A percentile compares a stretch with the other conserved stretches of the same genome.
Conservation (phyloP, 2,329 filamentous ascomycete genomes). For the Beauveria sp. region DNA sequence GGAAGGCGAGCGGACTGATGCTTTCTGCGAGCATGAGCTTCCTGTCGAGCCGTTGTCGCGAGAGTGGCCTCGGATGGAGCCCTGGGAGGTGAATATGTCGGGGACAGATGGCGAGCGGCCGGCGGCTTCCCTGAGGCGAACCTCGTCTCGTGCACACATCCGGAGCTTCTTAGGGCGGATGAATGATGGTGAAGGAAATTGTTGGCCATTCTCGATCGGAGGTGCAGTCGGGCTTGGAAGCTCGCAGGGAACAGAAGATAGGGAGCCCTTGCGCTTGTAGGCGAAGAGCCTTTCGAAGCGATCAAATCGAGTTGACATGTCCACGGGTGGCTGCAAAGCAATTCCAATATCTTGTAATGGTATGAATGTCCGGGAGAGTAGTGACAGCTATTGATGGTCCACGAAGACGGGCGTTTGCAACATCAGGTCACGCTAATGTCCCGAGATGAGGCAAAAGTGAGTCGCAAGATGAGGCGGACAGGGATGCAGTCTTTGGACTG, state of each 20-base stretch:
- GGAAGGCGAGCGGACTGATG: constrained; percentile 21
- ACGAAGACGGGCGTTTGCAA: constrained; percentile 10
- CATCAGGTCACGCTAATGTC: background rate
- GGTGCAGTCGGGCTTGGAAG: constrained; percentile 17
- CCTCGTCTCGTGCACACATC: constrained; percentile 50
- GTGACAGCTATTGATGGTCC: background rate
- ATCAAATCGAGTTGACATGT: constrained; percentile 43
- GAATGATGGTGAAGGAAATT: constrained; percentile 46
- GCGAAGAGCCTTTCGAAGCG: constrained; percentile 46
- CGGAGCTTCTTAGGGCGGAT: constrained; percentile 46
- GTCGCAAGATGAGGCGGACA: background rate
- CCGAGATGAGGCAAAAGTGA: constrained; percentile 9
- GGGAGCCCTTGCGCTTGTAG: constrained; percentile 30
- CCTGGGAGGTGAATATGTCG: constrained; percentile 5
- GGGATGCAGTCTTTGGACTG: background rate
- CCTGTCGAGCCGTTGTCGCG: constrained; percentile 13
- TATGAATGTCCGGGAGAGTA: background rate
- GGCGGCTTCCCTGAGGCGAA: constrained; percentile 23
- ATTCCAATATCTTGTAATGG: background rate
- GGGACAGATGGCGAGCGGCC: constrained; percentile 19
- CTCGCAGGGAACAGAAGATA: constrained; percentile 19
- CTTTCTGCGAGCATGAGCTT: constrained; percentile 13
- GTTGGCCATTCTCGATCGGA: constrained; percentile 21
- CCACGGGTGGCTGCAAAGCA: constrained; percentile 14
- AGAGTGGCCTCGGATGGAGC: constrained; percentile 9